Evolutionary conservation across 2,329 filamentous ascomycete genomes (phyloP).

Genomic region (Pseudogymnoascus sp.): DNA sequence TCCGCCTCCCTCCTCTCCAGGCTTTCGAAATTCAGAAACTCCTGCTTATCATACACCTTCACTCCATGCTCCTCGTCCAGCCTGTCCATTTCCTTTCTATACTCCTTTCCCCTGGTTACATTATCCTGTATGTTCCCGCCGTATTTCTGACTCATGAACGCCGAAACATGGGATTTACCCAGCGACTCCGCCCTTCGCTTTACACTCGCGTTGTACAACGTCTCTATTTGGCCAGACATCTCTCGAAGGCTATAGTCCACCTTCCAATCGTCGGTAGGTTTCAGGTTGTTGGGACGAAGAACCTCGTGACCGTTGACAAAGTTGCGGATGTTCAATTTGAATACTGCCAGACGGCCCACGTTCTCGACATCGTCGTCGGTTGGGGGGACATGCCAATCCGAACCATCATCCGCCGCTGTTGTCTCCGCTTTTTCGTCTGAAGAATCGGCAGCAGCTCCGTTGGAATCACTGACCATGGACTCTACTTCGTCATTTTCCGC

Average conservation of each 20-base stretch:
- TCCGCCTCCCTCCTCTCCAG: not conserved
- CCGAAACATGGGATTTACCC: conserved; percentile 23
- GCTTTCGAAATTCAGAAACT: conserved; percentile 6
- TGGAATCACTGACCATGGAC: no score
- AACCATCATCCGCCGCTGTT: not conserved
- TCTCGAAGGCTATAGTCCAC: conserved; percentile 75
- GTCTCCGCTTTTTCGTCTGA: conserved; percentile 1
- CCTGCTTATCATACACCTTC: conserved; percentile 38
- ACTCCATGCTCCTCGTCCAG: conserved; percentile 42
- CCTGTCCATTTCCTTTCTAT: conserved; percentile 48
- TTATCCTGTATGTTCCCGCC: conserved; percentile 35
- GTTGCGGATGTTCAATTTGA: conserved; percentile 58
- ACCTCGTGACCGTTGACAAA: conserved; percentile 61
- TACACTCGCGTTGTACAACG: conserved; percentile 51
- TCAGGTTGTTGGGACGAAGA: conserved; percentile 49
- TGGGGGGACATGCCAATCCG: not conserved
- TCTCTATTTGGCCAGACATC: conserved; percentile 35
- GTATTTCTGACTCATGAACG: conserved; percentile 18
- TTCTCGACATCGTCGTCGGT: not conserved
- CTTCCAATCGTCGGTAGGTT: conserved; percentile 49
- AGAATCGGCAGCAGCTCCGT: not conserved
- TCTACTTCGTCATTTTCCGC: not conserved
- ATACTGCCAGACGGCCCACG: not conserved
- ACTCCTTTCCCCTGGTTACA: conserved; percentile 49
- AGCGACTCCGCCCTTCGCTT: conserved; percentile 46